These are phyloP conservation scores for Globisporangium viniferum DNA, from an alignment of 352 stramenopile genomes.

Conservation along the genomic window DNA sequence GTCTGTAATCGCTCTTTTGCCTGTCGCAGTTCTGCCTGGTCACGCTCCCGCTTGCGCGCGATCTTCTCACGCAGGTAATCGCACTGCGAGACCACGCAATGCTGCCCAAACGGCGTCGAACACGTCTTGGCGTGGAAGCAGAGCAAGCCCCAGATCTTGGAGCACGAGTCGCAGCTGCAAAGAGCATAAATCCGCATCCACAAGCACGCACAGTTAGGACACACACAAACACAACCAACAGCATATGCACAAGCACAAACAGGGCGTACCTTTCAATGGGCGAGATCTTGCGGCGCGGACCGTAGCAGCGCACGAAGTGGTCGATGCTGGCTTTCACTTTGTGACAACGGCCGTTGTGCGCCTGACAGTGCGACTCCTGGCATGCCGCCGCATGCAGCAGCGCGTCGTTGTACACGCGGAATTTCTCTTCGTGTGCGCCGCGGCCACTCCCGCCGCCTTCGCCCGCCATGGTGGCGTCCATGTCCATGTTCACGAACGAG, in stretches of 20 bases:
- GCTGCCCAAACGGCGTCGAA: constrained; percentile 39
- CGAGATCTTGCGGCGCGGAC: constrained; percentile 56
- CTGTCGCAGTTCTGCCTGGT: constrained; percentile 54
- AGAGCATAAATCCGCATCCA: background rate
- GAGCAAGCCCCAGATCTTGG: constrained; percentile 84
- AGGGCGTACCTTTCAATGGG: constrained; percentile 74
- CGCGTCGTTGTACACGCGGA: constrained; percentile 83
- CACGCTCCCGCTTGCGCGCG: constrained; percentile 61
- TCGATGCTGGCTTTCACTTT: constrained; percentile 88
- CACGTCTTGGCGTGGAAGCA: constrained; percentile 85
- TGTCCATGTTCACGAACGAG: constrained; percentile 26
- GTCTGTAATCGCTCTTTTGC: constrained; percentile 42
- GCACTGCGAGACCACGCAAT: constrained; percentile 81
- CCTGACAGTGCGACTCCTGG: constrained; percentile 49
- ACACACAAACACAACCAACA: background rate
- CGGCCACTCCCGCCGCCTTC: constrained; percentile 12
- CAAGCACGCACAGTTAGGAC: background rate
- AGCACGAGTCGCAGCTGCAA: constrained; percentile 71
- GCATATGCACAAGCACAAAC: background rate
- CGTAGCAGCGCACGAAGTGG: constrained; percentile 86
- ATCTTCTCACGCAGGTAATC: constrained; percentile 87
- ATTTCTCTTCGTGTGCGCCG: constrained; percentile 73
- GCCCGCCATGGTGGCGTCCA: constrained; percentile 49
- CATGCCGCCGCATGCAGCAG: constrained; percentile 72
- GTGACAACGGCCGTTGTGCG: constrained; percentile 65